Conservation (phyloP, 2,329 filamentous ascomycete species). For the Nigrograna mackinnonii region DNA sequence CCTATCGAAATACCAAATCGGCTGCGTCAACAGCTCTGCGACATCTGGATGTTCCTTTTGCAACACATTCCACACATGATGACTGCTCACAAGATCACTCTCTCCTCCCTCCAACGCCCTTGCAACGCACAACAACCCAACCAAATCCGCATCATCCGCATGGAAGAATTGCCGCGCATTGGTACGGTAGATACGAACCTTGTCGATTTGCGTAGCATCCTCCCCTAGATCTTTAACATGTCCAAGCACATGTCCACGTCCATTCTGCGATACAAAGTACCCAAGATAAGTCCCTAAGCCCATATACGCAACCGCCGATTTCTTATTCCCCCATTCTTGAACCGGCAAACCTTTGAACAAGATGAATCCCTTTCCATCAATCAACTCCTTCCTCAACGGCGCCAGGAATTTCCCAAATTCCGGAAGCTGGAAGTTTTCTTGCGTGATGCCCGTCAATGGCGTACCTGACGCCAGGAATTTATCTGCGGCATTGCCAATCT, state of each 20-base stretch:
- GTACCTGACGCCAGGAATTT: constrained; percentile 67
- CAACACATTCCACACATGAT: constrained; percentile 81
- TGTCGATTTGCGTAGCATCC: constrained; percentile 79
- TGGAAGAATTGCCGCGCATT: constrained; percentile 87
- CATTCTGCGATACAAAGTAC: constrained; percentile 87
- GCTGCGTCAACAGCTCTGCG: constrained; percentile 72
- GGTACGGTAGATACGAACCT: constrained; percentile 87
- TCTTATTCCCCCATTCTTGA: constrained; percentile 72
- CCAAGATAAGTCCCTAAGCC: constrained; percentile 81
- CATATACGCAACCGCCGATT: constrained; percentile 89
- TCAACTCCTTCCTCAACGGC: constrained; percentile 64
- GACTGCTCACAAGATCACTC: constrained; percentile 77
- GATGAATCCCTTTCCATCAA: constrained; percentile 87
- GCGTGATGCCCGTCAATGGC: constrained; percentile 72
- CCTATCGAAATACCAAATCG: constrained; percentile 90
- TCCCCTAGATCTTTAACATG: constrained; percentile 90
- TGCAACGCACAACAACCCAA: constrained; percentile 80
- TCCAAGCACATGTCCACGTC: constrained; percentile 80
- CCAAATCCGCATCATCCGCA: constrained; percentile 79
- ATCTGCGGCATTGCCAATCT: constrained; percentile 70
- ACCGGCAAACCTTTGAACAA: constrained; percentile 87
- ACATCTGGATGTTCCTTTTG: constrained; percentile 77
- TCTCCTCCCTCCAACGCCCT: constrained; percentile 81
- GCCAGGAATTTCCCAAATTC: constrained; percentile 57
- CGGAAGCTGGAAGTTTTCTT: constrained; percentile 66